A percentile compares a stretch with the other conserved stretches of the same genome.
Evolutionary conservation across 2,329 filamentous ascomycete genomes (phyloP).

Genomic region (Elsinoe ampelina): DNA sequence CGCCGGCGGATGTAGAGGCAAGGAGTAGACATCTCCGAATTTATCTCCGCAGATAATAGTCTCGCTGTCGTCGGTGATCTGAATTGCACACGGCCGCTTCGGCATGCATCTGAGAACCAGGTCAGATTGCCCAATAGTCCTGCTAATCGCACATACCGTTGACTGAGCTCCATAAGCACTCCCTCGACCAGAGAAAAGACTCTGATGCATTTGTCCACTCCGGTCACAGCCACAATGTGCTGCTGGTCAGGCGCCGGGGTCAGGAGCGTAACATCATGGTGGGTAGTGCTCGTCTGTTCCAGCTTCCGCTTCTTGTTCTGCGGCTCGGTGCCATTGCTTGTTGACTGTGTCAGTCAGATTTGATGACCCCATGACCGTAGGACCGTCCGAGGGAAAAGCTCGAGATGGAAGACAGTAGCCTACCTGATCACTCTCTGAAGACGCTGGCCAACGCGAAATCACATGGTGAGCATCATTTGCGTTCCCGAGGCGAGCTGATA

Average conservation of each 20-base stretch:
- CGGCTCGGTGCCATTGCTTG: conserved; percentile 20
- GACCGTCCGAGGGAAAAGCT: conserved; percentile 11
- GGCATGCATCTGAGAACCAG: conserved; percentile 59
- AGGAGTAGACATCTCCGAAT: conserved; percentile 88
- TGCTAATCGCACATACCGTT: conserved; percentile 46
- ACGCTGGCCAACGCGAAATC: neutral
- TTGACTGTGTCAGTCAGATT: conserved; percentile 15
- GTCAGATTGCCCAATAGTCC: too few species aligned
- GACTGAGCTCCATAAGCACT: conserved; percentile 56
- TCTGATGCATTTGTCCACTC: conserved; percentile 84
- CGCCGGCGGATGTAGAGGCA: conserved; percentile 54
- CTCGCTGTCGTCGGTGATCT: conserved; percentile 57
- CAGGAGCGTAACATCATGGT: conserved; percentile 60
- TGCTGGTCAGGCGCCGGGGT: conserved; percentile 53
- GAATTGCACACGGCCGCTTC: conserved; percentile 73
- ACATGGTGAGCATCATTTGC: conserved; percentile 1
- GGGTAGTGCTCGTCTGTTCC: conserved; percentile 18
- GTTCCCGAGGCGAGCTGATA: neutral
- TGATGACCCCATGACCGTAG: neutral
- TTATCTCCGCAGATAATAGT: conserved; percentile 84
- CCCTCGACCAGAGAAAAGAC: conserved; percentile 63
- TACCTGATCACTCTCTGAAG: neutral
- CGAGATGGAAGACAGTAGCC: neutral
- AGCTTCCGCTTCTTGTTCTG: conserved; percentile 33
- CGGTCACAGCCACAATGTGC: conserved; percentile 68